Conservation (phyloP, 345 rosid genomes). For the Eucalyptus brandiana region DNA sequence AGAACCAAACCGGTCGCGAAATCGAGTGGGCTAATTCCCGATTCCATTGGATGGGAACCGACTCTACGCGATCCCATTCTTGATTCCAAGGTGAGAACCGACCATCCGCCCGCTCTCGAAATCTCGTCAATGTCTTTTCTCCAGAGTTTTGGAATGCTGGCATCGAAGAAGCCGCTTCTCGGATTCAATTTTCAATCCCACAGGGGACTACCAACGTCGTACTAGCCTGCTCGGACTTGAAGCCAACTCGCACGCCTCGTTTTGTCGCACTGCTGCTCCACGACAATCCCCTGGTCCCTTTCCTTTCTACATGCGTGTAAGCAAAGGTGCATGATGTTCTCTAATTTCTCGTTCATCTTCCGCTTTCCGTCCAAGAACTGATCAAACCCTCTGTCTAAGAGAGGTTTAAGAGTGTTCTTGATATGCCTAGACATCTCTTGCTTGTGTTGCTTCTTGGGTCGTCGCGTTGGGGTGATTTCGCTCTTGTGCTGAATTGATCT, state of each 20-base stretch:
- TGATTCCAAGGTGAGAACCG: too few relatives aligned
- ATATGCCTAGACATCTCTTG: neutral
- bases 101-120: too few relatives aligned
- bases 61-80: fast-evolving
- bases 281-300: neutral
- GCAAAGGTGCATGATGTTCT: neutral
- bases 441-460: neutral
- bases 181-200: neutral
- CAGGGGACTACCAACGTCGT: neutral
- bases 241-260: neutral
- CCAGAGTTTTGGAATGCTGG: neutral
- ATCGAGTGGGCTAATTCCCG: too few relatives aligned
- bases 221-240: neutral
- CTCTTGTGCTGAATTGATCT: neutral
- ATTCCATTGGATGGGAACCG: neutral
- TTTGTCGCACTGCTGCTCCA: neutral
- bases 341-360: neutral
- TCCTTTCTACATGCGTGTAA: neutral
- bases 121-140: too few relatives aligned
- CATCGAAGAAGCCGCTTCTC: neutral
- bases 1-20: too few relatives aligned
- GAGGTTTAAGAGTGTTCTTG: neutral
- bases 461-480: neutral
- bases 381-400: neutral
- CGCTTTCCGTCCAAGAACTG: neutral